These are phyloP conservation scores for Rutstroemia sp. DNA, from an alignment of 2,329 filamentous ascomycete genomes.

Conservation along the genomic window DNA sequence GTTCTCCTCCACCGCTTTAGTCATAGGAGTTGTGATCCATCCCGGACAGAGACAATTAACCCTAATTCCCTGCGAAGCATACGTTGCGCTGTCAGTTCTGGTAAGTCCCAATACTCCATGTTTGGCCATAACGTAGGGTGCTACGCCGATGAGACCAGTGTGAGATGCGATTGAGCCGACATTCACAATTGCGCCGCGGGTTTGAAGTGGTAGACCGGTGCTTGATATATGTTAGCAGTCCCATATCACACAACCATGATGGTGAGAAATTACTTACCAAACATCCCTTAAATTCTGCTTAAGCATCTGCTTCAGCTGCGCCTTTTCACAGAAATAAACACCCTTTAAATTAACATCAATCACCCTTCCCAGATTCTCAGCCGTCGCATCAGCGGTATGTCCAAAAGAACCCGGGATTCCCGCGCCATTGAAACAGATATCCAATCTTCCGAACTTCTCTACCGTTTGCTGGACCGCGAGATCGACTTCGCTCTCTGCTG, in stretches of 20 bases:
- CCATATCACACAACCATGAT: neutral
- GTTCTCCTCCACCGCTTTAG: neutral
- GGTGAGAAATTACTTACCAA: constrained; percentile 10
- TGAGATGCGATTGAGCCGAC: constrained; percentile 14
- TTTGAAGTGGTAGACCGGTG: constrained; percentile 18
- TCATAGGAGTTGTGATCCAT: constrained; percentile 18
- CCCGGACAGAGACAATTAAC: constrained; percentile 23
- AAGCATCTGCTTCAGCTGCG: constrained; percentile 27
- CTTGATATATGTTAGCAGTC: constrained; percentile 4
- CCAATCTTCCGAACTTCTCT: constrained; percentile 43
- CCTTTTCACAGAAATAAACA: constrained; percentile 31
- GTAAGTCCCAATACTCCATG: constrained; percentile 29
- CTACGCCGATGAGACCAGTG: constrained; percentile 1
- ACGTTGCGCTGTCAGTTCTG: constrained; percentile 27
- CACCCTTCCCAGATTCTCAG: constrained; percentile 23
- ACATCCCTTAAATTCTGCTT: constrained; percentile 19
- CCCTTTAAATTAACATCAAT: constrained; percentile 32
- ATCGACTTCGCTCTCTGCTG: constrained; percentile 15
- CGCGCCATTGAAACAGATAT: constrained; percentile 49
- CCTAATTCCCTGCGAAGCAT: constrained; percentile 15
- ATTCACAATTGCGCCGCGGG: constrained; percentile 28
- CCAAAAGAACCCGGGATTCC: constrained; percentile 13
- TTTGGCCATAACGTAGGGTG: constrained; percentile 19
- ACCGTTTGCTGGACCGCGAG: constrained; percentile 30
- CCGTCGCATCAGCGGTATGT: constrained; percentile 18